Percentiles rank a stretch among this genome's conserved stretches.
Conservation (phyloP, 2,329 filamentous ascomycete species). For the Pseudogymnoascus sp. region DNA sequence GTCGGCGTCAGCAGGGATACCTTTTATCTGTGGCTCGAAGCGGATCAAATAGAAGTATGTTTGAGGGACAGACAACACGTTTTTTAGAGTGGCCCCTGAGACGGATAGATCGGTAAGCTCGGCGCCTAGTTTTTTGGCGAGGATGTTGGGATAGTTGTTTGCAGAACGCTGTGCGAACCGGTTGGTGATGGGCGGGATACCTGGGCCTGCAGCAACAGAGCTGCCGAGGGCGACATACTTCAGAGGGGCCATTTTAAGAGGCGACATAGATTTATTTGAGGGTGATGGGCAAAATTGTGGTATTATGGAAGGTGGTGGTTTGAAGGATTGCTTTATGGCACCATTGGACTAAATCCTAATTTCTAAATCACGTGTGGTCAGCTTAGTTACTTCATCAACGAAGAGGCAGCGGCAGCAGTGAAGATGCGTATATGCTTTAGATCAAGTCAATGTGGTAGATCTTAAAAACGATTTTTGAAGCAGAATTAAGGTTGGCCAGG, state of each 20-base stretch:
- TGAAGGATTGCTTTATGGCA: not conserved
- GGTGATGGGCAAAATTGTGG: not conserved
- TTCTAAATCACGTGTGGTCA: not conserved
- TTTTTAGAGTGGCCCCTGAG: slow-evolving; percentile 32
- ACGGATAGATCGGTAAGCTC: slow-evolving; percentile 28
- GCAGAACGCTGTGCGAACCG: slow-evolving; percentile 26
- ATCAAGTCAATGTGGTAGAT: not conserved
- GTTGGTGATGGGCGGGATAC: slow-evolving; percentile 28
- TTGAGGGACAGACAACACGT: slow-evolving; percentile 31
- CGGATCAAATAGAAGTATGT: slow-evolving; percentile 15
- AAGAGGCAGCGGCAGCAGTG: not conserved
- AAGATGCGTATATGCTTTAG: not conserved
- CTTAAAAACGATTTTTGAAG: not conserved
- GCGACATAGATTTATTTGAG: not conserved
- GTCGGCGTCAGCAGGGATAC: slow-evolving; percentile 29
- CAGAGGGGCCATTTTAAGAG: not conserved
- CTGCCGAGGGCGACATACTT: not conserved
- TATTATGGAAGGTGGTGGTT: not conserved
- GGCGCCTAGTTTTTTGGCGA: slow-evolving; percentile 20
- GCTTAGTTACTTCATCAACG: not conserved
- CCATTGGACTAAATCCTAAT: not conserved
- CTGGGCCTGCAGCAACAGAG: slow-evolving; percentile 17
- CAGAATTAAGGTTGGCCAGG: not conserved
- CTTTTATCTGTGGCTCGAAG: slow-evolving; percentile 31
- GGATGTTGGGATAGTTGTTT: slow-evolving; percentile 31